These are phyloP conservation scores for Colletotrichum echinochloae DNA, from an alignment of 2,329 filamentous ascomycete genomes.

Conservation along the genomic window DNA sequence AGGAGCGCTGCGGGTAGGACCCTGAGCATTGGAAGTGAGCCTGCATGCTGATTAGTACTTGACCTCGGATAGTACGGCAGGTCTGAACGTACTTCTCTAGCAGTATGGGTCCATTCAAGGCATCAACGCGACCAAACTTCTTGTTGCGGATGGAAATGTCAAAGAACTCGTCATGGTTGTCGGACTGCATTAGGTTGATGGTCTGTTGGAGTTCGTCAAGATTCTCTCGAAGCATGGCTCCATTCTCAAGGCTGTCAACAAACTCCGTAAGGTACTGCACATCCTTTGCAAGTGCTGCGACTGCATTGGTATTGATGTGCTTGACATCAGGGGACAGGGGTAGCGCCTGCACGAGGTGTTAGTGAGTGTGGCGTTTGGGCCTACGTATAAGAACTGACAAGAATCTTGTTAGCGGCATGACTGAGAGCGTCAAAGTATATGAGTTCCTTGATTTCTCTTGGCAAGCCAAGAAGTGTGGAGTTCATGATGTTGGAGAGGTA, in stretches of 20 bases:
- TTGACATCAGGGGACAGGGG: slow-evolving; percentile 84
- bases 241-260: slow-evolving; percentile 86
- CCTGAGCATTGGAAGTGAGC: slow-evolving; percentile 73
- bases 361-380: not conserved
- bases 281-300: slow-evolving; percentile 83
- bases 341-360: slow-evolving; percentile 65
- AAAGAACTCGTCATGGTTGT: slow-evolving; percentile 97
- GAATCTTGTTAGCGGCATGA: slow-evolving; percentile 87
- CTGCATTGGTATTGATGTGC: slow-evolving; percentile 88
- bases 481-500: slow-evolving; percentile 98
- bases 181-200: slow-evolving; percentile 84
- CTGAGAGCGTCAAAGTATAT: slow-evolving; percentile 97
- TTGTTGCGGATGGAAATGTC: slow-evolving; percentile 90
- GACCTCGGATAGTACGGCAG: not conserved
- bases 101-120: slow-evolving; percentile 86
- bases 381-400: slow-evolving; percentile 62
- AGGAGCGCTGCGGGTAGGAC: slow-evolving; percentile 70
- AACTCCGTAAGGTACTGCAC: slow-evolving; percentile 87
- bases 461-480: slow-evolving; percentile 91
- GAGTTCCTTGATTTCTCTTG: slow-evolving; percentile 94
- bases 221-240: slow-evolving; percentile 86
- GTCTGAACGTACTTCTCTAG: slow-evolving; percentile 81
- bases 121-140: slow-evolving; percentile 94
- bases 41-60: slow-evolving; percentile 55
- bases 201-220: slow-evolving; percentile 95